Percentiles rank a stretch among this genome's conserved stretches.
Conservation (phyloP, 2,329 filamentous ascomycete species). For the Monosporascus sp. region DNA sequence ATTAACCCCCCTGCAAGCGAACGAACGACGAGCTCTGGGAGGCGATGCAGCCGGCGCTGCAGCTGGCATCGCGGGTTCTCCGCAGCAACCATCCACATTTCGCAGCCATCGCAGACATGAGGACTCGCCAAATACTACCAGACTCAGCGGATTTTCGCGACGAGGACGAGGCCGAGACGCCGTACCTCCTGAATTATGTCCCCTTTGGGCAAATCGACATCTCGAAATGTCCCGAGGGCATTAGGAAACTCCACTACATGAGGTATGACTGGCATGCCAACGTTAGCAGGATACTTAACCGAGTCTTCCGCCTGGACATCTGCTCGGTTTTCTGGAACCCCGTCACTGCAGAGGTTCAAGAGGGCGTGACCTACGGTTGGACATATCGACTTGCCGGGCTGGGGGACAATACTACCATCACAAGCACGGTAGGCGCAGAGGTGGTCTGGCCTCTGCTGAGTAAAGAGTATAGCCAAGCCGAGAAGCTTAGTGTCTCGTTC, state of each 20-base stretch:
- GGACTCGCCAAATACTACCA: constrained; percentile 12
- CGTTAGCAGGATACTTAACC: constrained; percentile 2
- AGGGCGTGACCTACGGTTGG: constrained; percentile 8
- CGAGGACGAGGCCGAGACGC: not conserved
- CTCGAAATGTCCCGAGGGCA: not conserved
- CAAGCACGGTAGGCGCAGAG: constrained; percentile 12
- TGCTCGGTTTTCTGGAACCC: not conserved
- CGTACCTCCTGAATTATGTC: constrained; percentile 6
- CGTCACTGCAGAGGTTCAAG: not conserved
- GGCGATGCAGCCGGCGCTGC: constrained; percentile 20
- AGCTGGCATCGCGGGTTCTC: constrained; percentile 14
- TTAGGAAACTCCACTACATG: constrained; percentile 2
- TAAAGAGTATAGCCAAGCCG: constrained; percentile 14
- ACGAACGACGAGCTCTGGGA: constrained; percentile 20
- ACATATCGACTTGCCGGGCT: not conserved
- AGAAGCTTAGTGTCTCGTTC: constrained; percentile 20
- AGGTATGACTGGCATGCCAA: constrained; percentile 13
- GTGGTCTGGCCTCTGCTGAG: constrained; percentile 23
- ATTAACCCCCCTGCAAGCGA: constrained; percentile 1
- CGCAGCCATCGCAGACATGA: constrained; percentile 14
- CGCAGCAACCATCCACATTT: constrained; percentile 6
- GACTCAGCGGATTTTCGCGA: not conserved
- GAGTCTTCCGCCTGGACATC: constrained; percentile 8
- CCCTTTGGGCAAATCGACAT: constrained; percentile 7
- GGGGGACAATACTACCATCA: not conserved